A percentile compares a stretch with the other conserved stretches of the same genome.
Evolutionary conservation across 108 stramenopile species (phyloP).

Genomic region (Cylindrotheca fusiformis): DNA sequence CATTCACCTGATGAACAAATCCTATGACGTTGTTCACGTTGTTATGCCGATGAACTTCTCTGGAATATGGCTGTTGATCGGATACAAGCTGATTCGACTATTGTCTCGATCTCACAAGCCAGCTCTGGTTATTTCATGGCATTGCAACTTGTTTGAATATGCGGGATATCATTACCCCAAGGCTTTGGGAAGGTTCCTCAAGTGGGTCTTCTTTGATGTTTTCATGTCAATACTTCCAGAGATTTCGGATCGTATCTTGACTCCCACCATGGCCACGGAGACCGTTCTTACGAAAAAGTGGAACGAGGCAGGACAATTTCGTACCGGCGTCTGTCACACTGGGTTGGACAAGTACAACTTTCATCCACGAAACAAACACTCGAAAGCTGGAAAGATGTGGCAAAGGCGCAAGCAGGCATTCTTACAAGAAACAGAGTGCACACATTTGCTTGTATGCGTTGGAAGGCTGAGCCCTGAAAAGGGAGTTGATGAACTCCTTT

Average conservation of each 20-base stretch:
- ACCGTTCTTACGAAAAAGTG: constrained; percentile 28
- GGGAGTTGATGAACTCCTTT: constrained; percentile 46
- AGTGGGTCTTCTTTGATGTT: not conserved
- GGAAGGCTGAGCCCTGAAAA: constrained; percentile 47
- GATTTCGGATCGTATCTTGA: constrained; percentile 35
- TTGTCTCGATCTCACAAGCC: constrained; percentile 33
- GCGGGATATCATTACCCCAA: not conserved
- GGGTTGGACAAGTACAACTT: constrained; percentile 27
- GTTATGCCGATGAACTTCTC: constrained; percentile 50
- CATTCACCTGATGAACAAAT: constrained; percentile 20
- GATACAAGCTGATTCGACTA: constrained; percentile 35
- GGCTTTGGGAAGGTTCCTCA: not conserved
- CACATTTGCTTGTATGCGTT: constrained; percentile 42
- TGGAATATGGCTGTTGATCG: constrained; percentile 45
- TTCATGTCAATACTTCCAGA: not conserved
- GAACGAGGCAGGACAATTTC: constrained; percentile 32
- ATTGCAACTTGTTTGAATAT: constrained; percentile 7
- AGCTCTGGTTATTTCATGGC: constrained; percentile 49
- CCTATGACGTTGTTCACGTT: constrained; percentile 44
- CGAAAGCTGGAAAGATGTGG: constrained; percentile 42
- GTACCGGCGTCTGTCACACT: constrained; percentile 29
- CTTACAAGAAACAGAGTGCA: constrained; percentile 22
- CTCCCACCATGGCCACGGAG: constrained; percentile 44
- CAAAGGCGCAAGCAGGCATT: constrained; percentile 24
- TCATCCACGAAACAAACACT: constrained; percentile 23